Evolutionary conservation across 805 yeast species (phyloP).

Genomic region (Zygoascus flipseniorum): DNA sequence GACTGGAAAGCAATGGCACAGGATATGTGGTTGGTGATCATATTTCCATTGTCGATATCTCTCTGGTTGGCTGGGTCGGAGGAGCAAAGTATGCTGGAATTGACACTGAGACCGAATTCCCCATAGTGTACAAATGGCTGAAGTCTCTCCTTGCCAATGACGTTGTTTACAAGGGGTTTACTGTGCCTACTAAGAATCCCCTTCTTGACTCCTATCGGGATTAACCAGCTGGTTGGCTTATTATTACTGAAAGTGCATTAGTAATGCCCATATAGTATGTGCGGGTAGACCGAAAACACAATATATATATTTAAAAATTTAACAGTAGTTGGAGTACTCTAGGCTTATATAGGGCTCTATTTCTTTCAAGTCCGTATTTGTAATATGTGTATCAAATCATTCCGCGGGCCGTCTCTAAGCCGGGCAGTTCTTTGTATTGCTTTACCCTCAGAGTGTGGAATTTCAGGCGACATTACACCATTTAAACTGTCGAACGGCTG

Average conservation of each 20-base stretch:
- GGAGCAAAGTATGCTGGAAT: conserved; percentile 10
- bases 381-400: no score
- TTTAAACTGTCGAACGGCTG: not conserved
- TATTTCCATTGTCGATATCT: conserved; percentile 47
- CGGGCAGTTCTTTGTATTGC: no score
- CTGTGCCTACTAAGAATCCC: conserved; percentile 13
- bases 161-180: conserved; percentile 41
- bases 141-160: conserved; percentile 85
- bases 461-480: not conserved
- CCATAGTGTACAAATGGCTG: conserved; percentile 82
- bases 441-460: not conserved
- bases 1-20: conserved; percentile 36
- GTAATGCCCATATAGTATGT: no score
- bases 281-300: no score
- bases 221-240: not conserved
- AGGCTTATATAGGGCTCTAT: no score
- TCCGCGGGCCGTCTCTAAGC: no score
- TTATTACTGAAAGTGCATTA: no score
- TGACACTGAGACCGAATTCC: conserved; percentile 26
- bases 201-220: not conserved
- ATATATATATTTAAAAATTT: no score
- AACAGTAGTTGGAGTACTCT: no score
- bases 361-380: no score
- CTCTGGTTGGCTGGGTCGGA: conserved; percentile 40
- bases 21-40: conserved; percentile 56